Percentiles rank a stretch among this genome's conserved stretches.
These are phyloP conservation scores for Escovopsis sp. DNA, from an alignment of 2,329 filamentous ascomycete species.

Conservation along the genomic window DNA sequence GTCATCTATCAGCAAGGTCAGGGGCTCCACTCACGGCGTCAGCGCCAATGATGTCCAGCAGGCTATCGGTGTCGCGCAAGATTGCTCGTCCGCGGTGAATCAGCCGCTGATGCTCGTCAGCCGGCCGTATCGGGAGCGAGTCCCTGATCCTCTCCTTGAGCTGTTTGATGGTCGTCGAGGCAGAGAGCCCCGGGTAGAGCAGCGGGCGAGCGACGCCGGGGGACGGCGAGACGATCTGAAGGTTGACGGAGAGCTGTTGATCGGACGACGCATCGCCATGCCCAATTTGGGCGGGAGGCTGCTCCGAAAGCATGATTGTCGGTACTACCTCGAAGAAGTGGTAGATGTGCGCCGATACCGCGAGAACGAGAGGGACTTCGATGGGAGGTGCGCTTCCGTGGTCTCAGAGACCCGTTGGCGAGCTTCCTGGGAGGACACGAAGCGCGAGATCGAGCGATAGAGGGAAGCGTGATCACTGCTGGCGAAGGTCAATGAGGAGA, in stretches of 20 bases:
- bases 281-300: conserved; percentile 9
- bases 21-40: conserved; percentile 28
- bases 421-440: too few species aligned
- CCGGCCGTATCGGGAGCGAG: conserved; percentile 30
- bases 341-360: too few species aligned
- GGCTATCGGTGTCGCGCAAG: conserved; percentile 35
- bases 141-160: conserved; percentile 44
- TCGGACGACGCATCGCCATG: conserved; percentile 11
- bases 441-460: too few species aligned
- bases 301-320: conserved; percentile 25
- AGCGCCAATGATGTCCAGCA: conserved; percentile 41
- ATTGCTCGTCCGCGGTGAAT: conserved; percentile 46
- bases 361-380: too few species aligned
- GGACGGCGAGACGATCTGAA: conserved; percentile 45
- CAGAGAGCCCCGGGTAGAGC: conserved; percentile 31
- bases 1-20: too few species aligned
- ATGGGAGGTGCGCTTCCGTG: too few species aligned
- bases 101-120: conserved; percentile 40
- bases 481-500: too few species aligned
- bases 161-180: conserved; percentile 37
- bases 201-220: conserved; percentile 35
- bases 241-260: conserved; percentile 31
- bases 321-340: too few species aligned
- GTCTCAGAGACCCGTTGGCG: too few species aligned
- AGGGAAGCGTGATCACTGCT: too few species aligned